Evolutionary conservation across 2,329 filamentous ascomycete species (phyloP).

Genomic region (Alternaria tenuissima): DNA sequence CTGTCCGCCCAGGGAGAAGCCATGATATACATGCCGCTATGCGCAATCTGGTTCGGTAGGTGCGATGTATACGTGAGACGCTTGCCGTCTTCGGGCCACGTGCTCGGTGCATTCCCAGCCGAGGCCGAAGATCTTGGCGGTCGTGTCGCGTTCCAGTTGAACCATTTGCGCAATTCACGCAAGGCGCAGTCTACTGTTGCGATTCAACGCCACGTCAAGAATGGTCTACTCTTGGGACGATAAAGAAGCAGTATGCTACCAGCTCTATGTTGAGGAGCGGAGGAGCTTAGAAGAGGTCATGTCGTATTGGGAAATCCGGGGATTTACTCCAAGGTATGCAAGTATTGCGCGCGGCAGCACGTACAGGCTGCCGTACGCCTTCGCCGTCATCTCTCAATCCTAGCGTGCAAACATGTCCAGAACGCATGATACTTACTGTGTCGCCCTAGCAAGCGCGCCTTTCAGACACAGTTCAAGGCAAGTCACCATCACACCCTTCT

Average conservation of each 20-base stretch:
- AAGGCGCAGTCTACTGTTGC: neutral
- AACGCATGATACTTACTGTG: constrained; percentile 16
- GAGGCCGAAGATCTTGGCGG: constrained; percentile 27
- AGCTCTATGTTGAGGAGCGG: constrained; percentile 79
- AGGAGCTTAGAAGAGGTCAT: constrained; percentile 78
- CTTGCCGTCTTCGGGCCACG: constrained; percentile 17
- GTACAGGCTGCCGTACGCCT: constrained; percentile 35
- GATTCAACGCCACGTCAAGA: neutral
- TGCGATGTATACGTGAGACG: constrained; percentile 14
- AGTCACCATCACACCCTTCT: neutral
- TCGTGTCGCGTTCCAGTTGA: neutral
- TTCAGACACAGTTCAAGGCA: constrained; percentile 75
- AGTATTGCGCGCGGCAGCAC: constrained; percentile 21
- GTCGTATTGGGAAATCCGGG: constrained; percentile 68
- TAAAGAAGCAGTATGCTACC: constrained; percentile 70
- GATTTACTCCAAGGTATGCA: constrained; percentile 74
- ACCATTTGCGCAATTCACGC: constrained; percentile 28
- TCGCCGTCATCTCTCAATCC: constrained; percentile 1
- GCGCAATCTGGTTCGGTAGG: constrained; percentile 26
- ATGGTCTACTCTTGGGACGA: constrained; percentile 70
- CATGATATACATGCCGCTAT: constrained; percentile 24
- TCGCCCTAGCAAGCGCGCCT: constrained; percentile 72
- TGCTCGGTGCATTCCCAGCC: constrained; percentile 27
- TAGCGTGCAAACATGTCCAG: neutral
- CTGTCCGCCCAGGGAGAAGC: constrained; percentile 4